These are phyloP conservation scores for Hanseniaspora nectarophila DNA, from an alignment of 805 yeast species.

Conservation along the genomic window DNA sequence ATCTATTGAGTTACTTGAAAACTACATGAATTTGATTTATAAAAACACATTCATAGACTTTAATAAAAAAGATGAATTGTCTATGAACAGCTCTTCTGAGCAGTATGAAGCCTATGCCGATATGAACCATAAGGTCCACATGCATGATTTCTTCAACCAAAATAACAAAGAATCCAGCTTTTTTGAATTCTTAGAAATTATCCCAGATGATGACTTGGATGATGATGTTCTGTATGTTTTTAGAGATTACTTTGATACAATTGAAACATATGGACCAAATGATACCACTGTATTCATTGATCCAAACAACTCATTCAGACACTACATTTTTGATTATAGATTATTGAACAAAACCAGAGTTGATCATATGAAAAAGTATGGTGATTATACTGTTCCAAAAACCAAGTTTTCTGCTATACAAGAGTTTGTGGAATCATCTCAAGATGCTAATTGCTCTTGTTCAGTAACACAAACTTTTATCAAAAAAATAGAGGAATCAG, in stretches of 20 bases:
- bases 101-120: background rate
- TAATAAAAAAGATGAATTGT: conserved; percentile 11
- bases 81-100: background rate
- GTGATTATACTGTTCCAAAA: background rate
- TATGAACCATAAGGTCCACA: background rate
- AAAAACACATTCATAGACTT: conserved; percentile 9
- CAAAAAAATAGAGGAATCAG: conserved; percentile 2
- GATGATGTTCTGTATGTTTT: conserved; percentile 55
- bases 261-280: background rate
- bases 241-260: conserved; percentile 24
- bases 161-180: background rate
- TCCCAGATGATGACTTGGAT: conserved; percentile 47
- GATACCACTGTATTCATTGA: conserved; percentile 19
- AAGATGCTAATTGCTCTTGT: conserved; percentile 7
- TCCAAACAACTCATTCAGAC: conserved; percentile 29
- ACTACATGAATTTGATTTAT: conserved; percentile 2
- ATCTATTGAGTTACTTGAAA: conserved; percentile 13
- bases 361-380: background rate
- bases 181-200: conserved; percentile 10
- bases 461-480: conserved; percentile 10
- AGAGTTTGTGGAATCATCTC: conserved; percentile 9
- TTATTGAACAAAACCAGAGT: conserved; percentile 13
- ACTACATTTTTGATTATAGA: conserved; percentile 31
- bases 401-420: conserved; percentile 5
- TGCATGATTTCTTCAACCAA: conserved; percentile 11